Base-by-base conservation (phyloP, 2,329 filamentous ascomycete genomes). In the Periconia macrospinosa region DNA sequence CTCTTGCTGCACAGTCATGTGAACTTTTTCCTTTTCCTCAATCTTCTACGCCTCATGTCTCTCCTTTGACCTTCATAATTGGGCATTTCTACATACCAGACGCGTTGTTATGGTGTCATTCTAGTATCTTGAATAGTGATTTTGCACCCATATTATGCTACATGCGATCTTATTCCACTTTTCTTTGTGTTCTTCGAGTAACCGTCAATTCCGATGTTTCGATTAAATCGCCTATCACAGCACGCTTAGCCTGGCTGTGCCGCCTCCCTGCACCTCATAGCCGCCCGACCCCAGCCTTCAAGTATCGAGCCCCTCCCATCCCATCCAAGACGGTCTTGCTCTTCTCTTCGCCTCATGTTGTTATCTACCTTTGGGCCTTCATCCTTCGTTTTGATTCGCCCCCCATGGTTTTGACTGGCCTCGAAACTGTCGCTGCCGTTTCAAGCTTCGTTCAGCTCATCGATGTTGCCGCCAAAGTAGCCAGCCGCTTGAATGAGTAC, bases 1-100 rank as follows among this genome's bases (percentile, higher is more conserved):
- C 66, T 82, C 80, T 19, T 85, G 83, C 75, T 85, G 83, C 65
- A 69, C 77, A 43, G 74, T 84, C 47, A 84, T 83, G 81, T 83
- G 64, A 62, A 62, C 50, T 13, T 14, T 11, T 17, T 37, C 5
- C 33, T 3, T 13, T 33, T 37, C 33, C 11, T 37, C 33, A 13
- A 37, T n/a, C 5, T 37, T 37, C 3, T 8, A 27, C 23, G 23
- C 23, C 23, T 27, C 23, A 27, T 27, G 23, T 27, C 23, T 27
- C 23, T 27, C 23, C 8, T 37, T n/a, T 37, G 33, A n/a, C 33
- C 5, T 37, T 37, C 5, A 13, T 37, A 37, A 14, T 37, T 37
- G 33, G 11, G 33, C 33, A 37, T 37, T 37, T 37, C 33, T 37
- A 37, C 33, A 37, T n/a, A 14, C 15, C 33, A 37, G 11, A 14